Evolutionary conservation across 306 rosid species (phyloP).

Genomic region (Erythrophleum fordii): DNA sequence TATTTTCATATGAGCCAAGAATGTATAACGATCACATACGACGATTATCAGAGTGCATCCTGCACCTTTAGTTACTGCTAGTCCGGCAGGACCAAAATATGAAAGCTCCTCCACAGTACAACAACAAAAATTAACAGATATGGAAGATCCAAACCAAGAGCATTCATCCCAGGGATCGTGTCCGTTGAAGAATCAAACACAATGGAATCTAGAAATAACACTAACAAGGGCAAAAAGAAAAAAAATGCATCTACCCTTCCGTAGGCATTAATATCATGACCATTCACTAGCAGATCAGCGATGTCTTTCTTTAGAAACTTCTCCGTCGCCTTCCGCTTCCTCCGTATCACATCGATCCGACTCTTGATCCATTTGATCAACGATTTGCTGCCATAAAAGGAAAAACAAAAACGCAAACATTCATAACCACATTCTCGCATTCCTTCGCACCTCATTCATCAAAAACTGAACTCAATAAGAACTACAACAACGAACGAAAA

Average conservation of each 20-base stretch:
- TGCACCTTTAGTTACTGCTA: background rate
- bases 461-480: background rate
- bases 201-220: constrained; percentile 21
- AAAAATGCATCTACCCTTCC: constrained; percentile 82
- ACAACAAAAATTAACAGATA: constrained; percentile 6
- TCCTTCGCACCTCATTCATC: background rate
- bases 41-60: background rate
- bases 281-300: constrained; percentile 80
- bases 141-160: constrained; percentile 8
- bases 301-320: constrained; percentile 88
- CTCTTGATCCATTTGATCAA: constrained; percentile 73
- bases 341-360: constrained; percentile 83
- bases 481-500: background rate
- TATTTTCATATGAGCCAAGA: background rate
- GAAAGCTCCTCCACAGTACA: constrained; percentile 19
- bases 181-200: constrained; percentile 3
- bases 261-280: constrained; percentile 81
- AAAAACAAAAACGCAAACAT: background rate
- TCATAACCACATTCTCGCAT: constrained; percentile 20
- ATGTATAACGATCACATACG: background rate
- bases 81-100: background rate
- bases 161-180: constrained; percentile 21
- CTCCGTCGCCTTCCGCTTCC: constrained; percentile 94
- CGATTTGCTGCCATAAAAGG: constrained; percentile 64
- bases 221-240: background rate